Evolutionary conservation across 2,329 filamentous ascomycete genomes (phyloP), one percentile per base, ranked within the genome.

Genomic region (Fusarium dimerum): DNA sequence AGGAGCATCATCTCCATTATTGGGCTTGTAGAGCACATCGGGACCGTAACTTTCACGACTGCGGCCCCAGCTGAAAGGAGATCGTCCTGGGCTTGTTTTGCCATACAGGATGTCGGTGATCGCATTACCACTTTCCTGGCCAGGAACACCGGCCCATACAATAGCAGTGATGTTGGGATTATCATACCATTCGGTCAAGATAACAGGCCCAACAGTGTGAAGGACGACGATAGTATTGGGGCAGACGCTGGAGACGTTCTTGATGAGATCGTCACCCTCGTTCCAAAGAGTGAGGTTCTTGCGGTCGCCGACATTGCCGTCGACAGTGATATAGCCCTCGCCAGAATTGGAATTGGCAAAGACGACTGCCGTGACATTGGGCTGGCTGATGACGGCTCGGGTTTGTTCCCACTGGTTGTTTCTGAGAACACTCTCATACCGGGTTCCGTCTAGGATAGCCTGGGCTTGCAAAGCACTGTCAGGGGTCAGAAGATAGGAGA

Each of bases 261-360:
- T 82, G 73, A 97, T 89, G 50, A 97, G 75, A 1, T 81, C 79
- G 48, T 97, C 91, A 40, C 90, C 92, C 52, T 86, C 81, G 54
- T 87, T 80, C 93, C 93, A 97, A 1, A 96, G 78, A 0, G 92
- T 96, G 38, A 99, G 78, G 73, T 99, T 97, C 66, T 92, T 92
- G 48, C 94, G 87, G 71, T 97, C 93, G 52, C 94, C 94, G 53
- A 80, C 77, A 69, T 97, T 97, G 48, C 84, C 88, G 57, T 92
- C 93, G 2, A 95, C 83, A 29, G 75, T 80, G 66, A 97, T 91
- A 74, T 84, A 97, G 6, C 90, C 92, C 73, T 97, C 94, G 48
- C 93, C 93, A 4, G 88, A 83, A 68, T 92, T 81, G 13, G 92
- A 86, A 61, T 96, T 96, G 66, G 90, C 92, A 64, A 97, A 97